Evolutionary conservation across 805 yeast genomes (phyloP).

Genomic region (Candida saitoana): DNA sequence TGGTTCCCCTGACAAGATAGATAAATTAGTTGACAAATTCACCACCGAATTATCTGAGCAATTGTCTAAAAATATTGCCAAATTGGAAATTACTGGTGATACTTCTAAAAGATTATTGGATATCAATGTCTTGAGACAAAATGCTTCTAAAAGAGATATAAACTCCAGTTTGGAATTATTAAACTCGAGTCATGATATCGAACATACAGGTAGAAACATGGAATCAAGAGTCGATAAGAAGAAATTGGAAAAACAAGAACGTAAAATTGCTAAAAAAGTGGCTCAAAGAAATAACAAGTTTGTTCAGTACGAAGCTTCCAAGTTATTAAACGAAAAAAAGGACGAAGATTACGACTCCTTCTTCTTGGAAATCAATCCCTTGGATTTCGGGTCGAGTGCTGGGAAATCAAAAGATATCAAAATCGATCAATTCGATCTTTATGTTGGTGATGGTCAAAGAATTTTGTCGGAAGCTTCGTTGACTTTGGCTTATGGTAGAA

Average conservation of each 20-base stretch:
- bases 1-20: conserved; percentile 58
- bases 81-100: conserved; percentile 75
- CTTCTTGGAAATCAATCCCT: conserved; percentile 91
- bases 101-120: conserved; percentile 82
- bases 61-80: conserved; percentile 64
- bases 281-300: conserved; percentile 84
- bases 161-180: conserved; percentile 72
- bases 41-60: conserved; percentile 48
- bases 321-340: conserved; percentile 61
- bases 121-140: conserved; percentile 57
- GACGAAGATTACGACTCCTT: conserved; percentile 87
- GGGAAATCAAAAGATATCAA: conserved; percentile 97
- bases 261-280: conserved; percentile 94
- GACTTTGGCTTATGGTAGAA: conserved; percentile 83
- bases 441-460: conserved; percentile 94
- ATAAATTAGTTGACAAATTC: conserved; percentile 43
- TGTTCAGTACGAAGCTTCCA: conserved; percentile 91
- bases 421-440: conserved; percentile 85
- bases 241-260: conserved; percentile 95
- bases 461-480: conserved; percentile 84
- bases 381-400: conserved; percentile 76
- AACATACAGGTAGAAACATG: conserved; percentile 85
- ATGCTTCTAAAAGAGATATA: conserved; percentile 64
- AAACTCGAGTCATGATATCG: conserved; percentile 80
- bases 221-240: conserved; percentile 94